Base-by-base conservation (phyloP, 2,329 filamentous ascomycete species). In the Zymoseptoria tritici region DNA sequence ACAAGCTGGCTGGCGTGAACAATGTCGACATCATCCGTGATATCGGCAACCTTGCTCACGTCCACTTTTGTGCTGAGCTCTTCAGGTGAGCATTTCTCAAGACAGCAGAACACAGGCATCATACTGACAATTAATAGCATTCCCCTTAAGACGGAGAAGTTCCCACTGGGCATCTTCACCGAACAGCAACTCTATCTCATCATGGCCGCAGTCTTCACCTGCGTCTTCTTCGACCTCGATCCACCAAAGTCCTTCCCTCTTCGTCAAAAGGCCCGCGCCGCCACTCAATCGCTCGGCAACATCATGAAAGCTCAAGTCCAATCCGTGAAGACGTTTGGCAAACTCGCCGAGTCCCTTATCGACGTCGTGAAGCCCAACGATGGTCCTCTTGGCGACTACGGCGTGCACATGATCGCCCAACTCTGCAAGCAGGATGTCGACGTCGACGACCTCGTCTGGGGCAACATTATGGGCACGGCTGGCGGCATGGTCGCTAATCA, bases 401-500 rank as follows among this genome's bases (percentile, higher is more conserved):
- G 83, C 9, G 73, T 77, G 7, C 79, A 83, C 64, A 80, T 85
- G 75, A 81, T 85, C 61, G 71, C 80, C 57, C 77, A 79, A 11
- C 73, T 85, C 9, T 73, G 82, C 19, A 75, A 77, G 49, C 76
- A 75, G 7, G 75, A 77, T 7, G 57, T 63, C 9, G 55, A 77
- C 2, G 70, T 78, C 5, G 72, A 80, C 24, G 76, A 81, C 20
- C 74, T 84, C 24, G 81, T 83, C 29, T 83, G 80, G 78, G 79
- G 79, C 49, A 79, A 84, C 57, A 79, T 85, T 57, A 75, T 85
- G 50, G 81, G 81, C 31, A 84, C 82, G 0, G 81, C 81, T 0
- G 81, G 80, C 24, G 80, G 80, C 46, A 80, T 81, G 73, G 80
- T 83, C 3, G 75, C 79, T 2, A 84, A 83, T 59, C 82, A 85